Percentiles rank a stretch among this genome's conserved stretches.
Conservation (phyloP, 805 yeast genomes). For the Blastobotrys parvus region DNA sequence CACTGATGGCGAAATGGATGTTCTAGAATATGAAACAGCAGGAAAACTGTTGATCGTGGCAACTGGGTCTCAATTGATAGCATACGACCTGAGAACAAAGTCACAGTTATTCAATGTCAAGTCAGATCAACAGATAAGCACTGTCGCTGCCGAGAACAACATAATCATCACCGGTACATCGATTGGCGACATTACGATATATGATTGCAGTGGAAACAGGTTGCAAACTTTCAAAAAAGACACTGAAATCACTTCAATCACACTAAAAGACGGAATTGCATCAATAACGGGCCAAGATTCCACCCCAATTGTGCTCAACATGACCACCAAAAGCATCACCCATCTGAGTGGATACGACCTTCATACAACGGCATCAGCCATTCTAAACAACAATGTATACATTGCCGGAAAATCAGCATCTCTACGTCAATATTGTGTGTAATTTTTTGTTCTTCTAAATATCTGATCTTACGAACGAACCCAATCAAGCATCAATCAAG, state of each 20-base stretch:
- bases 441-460: background rate
- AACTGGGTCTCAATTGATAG: constrained; percentile 25
- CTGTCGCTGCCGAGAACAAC: too few relatives aligned
- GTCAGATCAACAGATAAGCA: too few relatives aligned
- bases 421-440: background rate
- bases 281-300: too few relatives aligned
- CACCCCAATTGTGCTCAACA: too few relatives aligned
- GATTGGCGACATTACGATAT: too few relatives aligned
- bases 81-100: constrained; percentile 10
- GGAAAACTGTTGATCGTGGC: constrained; percentile 32
- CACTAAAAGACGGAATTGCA: too few relatives aligned
- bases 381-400: background rate
- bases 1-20: background rate
- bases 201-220: too few relatives aligned
- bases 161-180: background rate
- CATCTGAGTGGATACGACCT: background rate
- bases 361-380: background rate
- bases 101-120: too few relatives aligned
- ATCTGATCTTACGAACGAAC: background rate
- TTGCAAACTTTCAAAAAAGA: too few relatives aligned
- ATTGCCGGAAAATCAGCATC: background rate
- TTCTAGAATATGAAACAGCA: constrained; percentile 41
- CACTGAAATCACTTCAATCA: too few relatives aligned
- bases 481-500: constrained; percentile 31
- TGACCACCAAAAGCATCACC: too few relatives aligned